Evolutionary conservation across 768 basidiomycete species (phyloP), one percentile per base, ranked within the genome.

Genomic region (Grammothele lineata): DNA sequence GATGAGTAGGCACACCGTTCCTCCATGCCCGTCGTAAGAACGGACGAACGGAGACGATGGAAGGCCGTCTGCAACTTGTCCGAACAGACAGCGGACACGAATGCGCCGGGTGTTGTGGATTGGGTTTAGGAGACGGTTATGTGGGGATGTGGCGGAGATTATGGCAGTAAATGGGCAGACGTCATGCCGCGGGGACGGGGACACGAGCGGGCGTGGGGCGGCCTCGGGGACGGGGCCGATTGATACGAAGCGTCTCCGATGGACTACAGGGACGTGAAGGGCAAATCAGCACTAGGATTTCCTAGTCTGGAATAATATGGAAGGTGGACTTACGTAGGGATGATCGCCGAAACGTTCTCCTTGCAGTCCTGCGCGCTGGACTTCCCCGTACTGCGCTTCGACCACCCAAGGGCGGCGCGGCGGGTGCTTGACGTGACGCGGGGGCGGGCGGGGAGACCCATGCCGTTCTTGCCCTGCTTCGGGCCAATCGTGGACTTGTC

Each of bases 381-480:
- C 70, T 81, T 64, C 24, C 74, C 76, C 0, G 66, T 70, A 54
- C 73, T 78, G 27, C 80, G 76, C 66, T 87, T 87, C 34, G 80
- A 66, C 80, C 76, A 81, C 1, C 85, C 85, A 1, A 79, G 68
- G 0, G 77, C 76, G 0, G 68, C 70, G n/a, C 83, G 71, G 11
- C 82, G 70, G 0, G 77, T 69, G n/a, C 68, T 72, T 0, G 81
- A 81, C 3, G 67, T 72, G 37, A 81, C 77, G 21, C 77, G 70
- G 14, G 81, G 73, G 9, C 81, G 76, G 5, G 66, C 40, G 3
- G 58, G 55, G 55, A 62, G 40, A 47, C 48, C 49, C 51, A 62
- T 22, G 47, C 62, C 30, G 52, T 62, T 43, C 68, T 69, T 54
- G 54, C 59, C 47, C 43, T 62, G 56, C 54, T 77, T 79, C n/a